A percentile compares a stretch with the other conserved stretches of the same genome.
phyloP scores from a whole-genome alignment of 805 yeast species.

The Spathaspora gorwiae region DNA sequence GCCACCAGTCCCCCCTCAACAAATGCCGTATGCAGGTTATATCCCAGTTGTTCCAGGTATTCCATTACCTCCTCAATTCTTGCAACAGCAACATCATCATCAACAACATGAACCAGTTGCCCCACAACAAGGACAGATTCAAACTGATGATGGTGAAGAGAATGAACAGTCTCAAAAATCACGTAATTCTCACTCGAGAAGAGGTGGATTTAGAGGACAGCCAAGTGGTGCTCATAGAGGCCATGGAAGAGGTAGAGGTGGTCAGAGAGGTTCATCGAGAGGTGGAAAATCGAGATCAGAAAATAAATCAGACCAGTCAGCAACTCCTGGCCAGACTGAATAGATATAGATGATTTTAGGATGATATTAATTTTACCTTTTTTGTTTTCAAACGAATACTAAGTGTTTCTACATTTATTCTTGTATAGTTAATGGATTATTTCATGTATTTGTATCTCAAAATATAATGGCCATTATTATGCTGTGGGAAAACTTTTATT shows the following conservation, averaged over 20 bases:
- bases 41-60: slow-evolving; percentile 31
- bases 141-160: neutral
- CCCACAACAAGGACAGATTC: neutral
- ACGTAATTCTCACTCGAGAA: slow-evolving; percentile 13
- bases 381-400: no score
- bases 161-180: neutral
- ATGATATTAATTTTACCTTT: no score
- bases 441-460: no score
- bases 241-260: slow-evolving; percentile 12
- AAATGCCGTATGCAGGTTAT: neutral
- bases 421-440: no score
- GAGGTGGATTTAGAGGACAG: slow-evolving; percentile 9
- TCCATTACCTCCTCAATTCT: slow-evolving; percentile 34
- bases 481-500: no score
- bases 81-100: slow-evolving; percentile 17
- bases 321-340: no score
- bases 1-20: neutral
- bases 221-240: slow-evolving; percentile 9
- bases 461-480: no score
- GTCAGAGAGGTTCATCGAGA: slow-evolving; percentile 9
- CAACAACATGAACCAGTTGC: slow-evolving; percentile 5
- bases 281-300: slow-evolving; percentile 1
- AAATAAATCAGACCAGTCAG: no score
- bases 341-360: no score
- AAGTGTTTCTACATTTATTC: no score